Conservation (phyloP, 176 grass and related monocot species). For the Avena atlantica region DNA sequence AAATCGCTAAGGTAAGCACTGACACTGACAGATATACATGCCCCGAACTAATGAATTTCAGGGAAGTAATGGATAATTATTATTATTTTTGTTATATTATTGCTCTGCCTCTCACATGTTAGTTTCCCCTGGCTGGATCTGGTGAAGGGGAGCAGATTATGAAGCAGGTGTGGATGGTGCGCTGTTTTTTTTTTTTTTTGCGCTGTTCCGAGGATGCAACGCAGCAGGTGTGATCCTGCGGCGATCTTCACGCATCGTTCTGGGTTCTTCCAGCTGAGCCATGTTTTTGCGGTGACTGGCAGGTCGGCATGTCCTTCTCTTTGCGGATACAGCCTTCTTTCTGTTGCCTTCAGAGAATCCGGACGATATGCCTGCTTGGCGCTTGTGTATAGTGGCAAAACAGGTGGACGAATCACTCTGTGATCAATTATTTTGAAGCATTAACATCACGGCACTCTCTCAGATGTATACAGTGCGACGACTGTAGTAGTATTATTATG, state of each 20-base stretch:
- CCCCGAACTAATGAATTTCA: no score
- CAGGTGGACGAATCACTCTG: neutral
- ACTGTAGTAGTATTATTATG: neutral
- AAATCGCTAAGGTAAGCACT: neutral
- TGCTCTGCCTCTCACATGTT: neutral
- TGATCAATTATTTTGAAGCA: neutral
- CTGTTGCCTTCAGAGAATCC: neutral
- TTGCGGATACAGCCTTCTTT: neutral
- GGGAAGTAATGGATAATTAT: neutral
- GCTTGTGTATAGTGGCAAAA: neutral
- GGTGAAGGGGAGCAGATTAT: neutral
- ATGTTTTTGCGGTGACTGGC: neutral
- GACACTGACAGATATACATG: neutral
- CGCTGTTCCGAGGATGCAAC: neutral
- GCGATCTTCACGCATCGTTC: no score
- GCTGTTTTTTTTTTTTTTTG: no score
- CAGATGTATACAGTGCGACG: neutral
- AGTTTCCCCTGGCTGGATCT: neutral
- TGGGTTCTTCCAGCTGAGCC: no score
- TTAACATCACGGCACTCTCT: neutral
- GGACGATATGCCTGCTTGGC: neutral
- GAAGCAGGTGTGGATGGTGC: slow-evolving; percentile 1
- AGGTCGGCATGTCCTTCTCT: neutral
- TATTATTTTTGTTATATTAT: neutral
- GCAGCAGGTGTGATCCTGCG: neutral